These are phyloP conservation scores for Elaeis oleifera DNA, from an alignment of 202 grass and related monocot genomes.

Conservation along the genomic window DNA sequence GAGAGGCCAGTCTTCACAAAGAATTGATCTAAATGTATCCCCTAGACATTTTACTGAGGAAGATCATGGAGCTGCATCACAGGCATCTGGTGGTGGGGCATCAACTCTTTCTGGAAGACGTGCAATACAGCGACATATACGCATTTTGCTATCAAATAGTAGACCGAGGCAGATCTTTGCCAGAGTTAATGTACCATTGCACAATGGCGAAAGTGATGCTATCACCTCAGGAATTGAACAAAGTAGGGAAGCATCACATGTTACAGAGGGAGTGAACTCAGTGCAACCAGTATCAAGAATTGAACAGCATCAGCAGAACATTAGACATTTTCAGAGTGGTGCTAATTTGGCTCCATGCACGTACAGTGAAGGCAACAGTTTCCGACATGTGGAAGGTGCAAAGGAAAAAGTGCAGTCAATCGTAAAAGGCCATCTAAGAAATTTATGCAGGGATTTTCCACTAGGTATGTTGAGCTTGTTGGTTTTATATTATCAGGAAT, in stretches of 20 bases:
- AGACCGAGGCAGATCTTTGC: constrained; percentile 21
- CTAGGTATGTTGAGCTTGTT: constrained; percentile 39
- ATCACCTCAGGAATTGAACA: constrained; percentile 22
- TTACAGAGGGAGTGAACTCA: constrained; percentile 25
- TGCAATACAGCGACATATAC: constrained; percentile 46
- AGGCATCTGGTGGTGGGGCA: constrained; percentile 24
- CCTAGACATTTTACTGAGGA: constrained; percentile 56
- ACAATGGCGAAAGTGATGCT: constrained; percentile 1
- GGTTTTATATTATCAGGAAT: constrained; percentile 2
- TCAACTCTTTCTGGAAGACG: constrained; percentile 54
- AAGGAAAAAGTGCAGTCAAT: constrained; percentile 47
- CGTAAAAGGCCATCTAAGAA: constrained; percentile 43
- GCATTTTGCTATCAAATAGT: constrained; percentile 37
- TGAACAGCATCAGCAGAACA: constrained; percentile 13
- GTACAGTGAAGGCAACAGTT: constrained; percentile 35
- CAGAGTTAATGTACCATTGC: neutral
- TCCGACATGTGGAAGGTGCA: constrained; percentile 40
- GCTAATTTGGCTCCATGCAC: constrained; percentile 39
- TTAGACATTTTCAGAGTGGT: constrained; percentile 33
- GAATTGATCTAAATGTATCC: constrained; percentile 77
- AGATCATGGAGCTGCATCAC: constrained; percentile 32
- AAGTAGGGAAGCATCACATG: constrained; percentile 20
- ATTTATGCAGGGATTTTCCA: constrained; percentile 26
- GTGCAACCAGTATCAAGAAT: constrained; percentile 14
- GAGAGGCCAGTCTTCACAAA: constrained; percentile 25